These are phyloP conservation scores for Penicillium riverlandense DNA, from an alignment of 495 filamentous ascomycete species.

Conservation along the genomic window DNA sequence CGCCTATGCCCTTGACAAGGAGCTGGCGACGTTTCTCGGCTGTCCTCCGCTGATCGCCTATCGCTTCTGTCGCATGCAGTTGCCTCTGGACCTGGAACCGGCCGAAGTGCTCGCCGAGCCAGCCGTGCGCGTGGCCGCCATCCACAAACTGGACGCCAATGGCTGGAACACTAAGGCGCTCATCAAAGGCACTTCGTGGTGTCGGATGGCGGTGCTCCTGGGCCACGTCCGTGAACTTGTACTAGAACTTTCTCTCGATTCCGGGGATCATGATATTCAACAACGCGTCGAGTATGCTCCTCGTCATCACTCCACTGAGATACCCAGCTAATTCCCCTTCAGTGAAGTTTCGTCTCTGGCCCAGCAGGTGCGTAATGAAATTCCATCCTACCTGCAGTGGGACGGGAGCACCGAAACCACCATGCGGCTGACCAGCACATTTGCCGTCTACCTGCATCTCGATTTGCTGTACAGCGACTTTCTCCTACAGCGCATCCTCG, in stretches of 20 bases:
- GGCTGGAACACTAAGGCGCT: constrained; percentile 41
- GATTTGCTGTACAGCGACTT: constrained; percentile 2
- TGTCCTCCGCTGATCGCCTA: constrained; percentile 38
- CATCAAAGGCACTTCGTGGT: constrained; percentile 22
- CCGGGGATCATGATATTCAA: constrained; percentile 5
- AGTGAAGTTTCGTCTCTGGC: neutral
- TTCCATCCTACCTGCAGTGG: neutral
- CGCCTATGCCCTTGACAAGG: constrained; percentile 35
- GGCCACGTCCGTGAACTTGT: constrained; percentile 41
- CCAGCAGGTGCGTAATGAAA: neutral
- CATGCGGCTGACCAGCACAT: neutral
- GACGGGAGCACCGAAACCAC: neutral
- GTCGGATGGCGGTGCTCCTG: constrained; percentile 33
- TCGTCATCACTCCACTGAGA: neutral
- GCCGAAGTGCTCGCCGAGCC: constrained; percentile 18
- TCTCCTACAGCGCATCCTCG: neutral
- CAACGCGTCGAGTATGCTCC: neutral
- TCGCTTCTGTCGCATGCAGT: constrained; percentile 36
- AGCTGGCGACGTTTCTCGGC: constrained; percentile 34
- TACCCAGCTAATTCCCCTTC: neutral
- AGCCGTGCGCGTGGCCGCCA: constrained; percentile 20
- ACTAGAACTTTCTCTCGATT: constrained; percentile 41
- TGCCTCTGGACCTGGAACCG: constrained; percentile 16
- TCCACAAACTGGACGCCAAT: constrained; percentile 29
- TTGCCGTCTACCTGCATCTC: neutral